Percentiles rank a stretch among this genome's conserved stretches.
Evolutionary conservation across 2,329 filamentous ascomycete genomes (phyloP).

Genomic region (Aspergillus fischeri): DNA sequence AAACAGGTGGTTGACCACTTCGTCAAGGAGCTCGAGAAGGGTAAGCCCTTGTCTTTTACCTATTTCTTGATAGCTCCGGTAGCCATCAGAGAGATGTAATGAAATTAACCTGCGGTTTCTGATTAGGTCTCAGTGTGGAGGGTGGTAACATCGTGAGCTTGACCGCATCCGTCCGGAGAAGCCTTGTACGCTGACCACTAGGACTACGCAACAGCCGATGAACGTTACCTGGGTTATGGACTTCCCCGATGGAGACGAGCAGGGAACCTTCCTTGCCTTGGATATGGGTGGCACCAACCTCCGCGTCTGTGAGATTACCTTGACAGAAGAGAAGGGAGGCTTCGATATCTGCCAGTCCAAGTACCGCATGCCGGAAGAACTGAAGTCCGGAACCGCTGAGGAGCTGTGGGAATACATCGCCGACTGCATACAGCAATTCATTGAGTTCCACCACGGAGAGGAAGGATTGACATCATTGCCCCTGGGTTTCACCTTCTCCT

Average conservation of each 20-base stretch:
- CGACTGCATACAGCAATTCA: conserved; percentile 85
- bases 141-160: conserved; percentile 83
- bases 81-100: not conserved
- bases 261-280: conserved; percentile 80
- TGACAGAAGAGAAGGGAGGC: conserved; percentile 82
- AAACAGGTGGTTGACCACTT: conserved; percentile 92
- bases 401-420: conserved; percentile 95
- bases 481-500: conserved; percentile 93
- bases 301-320: conserved; percentile 85
- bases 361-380: conserved; percentile 88
- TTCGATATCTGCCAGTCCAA: conserved; percentile 96
- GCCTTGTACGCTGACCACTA: not conserved
- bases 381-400: conserved; percentile 78
- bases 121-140: conserved; percentile 72
- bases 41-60: conserved; percentile 41
- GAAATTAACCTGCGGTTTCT: not conserved
- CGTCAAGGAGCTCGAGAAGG: conserved; percentile 79
- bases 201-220: conserved; percentile 68
- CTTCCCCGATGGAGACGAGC: conserved; percentile 81
- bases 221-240: conserved; percentile 95
- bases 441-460: conserved; percentile 74
- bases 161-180: not conserved
- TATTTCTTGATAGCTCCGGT: not conserved
- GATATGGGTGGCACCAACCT: conserved; percentile 97
- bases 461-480: conserved; percentile 61